Base-by-base conservation (phyloP, 2,329 filamentous ascomycete genomes). In the Xylaria sp. region DNA sequence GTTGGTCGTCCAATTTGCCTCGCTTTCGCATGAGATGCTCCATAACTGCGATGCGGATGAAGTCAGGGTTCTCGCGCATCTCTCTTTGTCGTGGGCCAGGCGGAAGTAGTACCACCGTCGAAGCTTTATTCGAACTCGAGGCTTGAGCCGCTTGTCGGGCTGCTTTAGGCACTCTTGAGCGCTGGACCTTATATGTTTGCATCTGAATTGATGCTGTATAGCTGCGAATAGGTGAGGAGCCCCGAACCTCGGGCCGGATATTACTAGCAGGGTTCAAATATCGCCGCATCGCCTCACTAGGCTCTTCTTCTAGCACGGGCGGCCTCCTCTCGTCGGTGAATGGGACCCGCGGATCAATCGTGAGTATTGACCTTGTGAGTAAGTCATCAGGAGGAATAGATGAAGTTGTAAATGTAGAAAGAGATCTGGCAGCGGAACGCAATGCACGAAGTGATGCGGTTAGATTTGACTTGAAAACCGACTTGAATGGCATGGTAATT, bases 201-300 rank as follows among this genome's bases (percentile, higher is more conserved):
- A 92, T 90, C 76, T 91, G 89, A 67, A 92, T 91, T 1, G 89
- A 91, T 30, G 89, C 88, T 14, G 88, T 90, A 74, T 87, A 91
- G 61, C 81, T 80, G 68, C 82, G 79, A 64, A 80, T 66, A 34
- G 75, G 68, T 21, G 78, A 65, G 2, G 72, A 68, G 17, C 72
- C 74, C 57, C 75, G 82, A 30, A 77, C 80, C 64, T 86, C 83
- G 45, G 84, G 80, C 19, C 82, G 84, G 6, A 81, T 79, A 57
- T 80, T 83, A 19, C 84, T 88, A 0, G 87, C 88, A 8, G 89
- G 89, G 75, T 92, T 92, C 21, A 92, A 82, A 73, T 92, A 92
- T 55, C 89, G 88, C 51, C 89, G 87, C 72, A 92, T 82, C 36
- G 88, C 89, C 65, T 89, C 87, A 47, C 88, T 90, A 11, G 89